Base-by-base conservation (phyloP, 2,329 filamentous ascomycete genomes). In the Beauveria scarabaeidicola region DNA sequence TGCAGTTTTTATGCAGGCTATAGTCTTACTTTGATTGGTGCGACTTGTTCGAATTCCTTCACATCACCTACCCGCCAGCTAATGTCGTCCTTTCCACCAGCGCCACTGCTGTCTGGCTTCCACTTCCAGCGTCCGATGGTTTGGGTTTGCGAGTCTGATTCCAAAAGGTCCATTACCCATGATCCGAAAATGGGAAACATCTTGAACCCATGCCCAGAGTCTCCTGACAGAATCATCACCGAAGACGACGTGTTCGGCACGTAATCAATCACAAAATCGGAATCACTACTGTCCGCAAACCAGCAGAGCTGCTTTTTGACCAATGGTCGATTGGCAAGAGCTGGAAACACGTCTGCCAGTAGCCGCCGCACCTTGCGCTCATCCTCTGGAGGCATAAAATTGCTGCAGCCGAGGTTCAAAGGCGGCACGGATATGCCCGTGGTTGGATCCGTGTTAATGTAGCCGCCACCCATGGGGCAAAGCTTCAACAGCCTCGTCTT, bases 131-230 rank as follows among this genome's bases (percentile, higher is more conserved):
- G 38, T 17, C 38, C 38, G 0, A 41, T 9, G 17, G 38, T 41
- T n/a, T 41, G 38, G 7, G 6, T n/a, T 1, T n/a, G 17, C 15
- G 38, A 41, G 1, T 41, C 38, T n/a, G 38, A 41, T n/a, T 41
- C 17, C 38, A 41, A n/a, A n/a, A 41, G 38, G 17, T 41, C 38
- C 3, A 17, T 3, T n/a, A 41, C 38, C 38, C 38, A 41, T 7
- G 38, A 41, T 9, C 50, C 50, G 25, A 52, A 71, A 29, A 83
- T 74, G 0, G 82, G 83, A 52, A 86, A 75, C 80, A 85, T 83
- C 69, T 86, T 85, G 68, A 85, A 85, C 0, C 78, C 81, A 65
- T 86, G 83, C 0, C 82, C 83, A 1, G 82, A 86, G 64, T 86
- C 83, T 0, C 83, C 83, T 0, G 80, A 78, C 0, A 52, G 50